Evolutionary conservation across 1,284 basidiomycete genomes (phyloP).

Genomic region (Leucoagaricus sp.): DNA sequence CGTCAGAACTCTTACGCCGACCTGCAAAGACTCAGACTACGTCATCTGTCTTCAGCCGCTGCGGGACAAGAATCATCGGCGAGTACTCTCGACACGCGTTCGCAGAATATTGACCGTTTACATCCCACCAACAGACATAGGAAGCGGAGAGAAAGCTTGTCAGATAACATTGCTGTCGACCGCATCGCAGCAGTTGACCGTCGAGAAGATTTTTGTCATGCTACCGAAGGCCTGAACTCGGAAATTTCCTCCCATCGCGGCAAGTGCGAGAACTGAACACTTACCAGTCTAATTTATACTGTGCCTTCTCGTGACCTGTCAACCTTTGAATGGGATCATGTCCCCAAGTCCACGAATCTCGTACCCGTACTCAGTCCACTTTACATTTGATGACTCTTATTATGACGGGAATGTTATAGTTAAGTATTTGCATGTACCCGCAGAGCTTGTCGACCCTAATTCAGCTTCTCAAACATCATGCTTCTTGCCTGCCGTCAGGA

Average conservation of each 20-base stretch:
- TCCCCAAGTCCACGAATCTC: too few species aligned
- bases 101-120: constrained; percentile 7
- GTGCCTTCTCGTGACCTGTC: neutral
- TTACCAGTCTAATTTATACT: neutral
- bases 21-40: constrained; percentile 64
- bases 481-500: constrained; percentile 68
- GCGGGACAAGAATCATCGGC: constrained; percentile 10
- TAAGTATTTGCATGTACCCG: neutral
- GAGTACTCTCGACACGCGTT: constrained; percentile 18
- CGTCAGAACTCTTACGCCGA: constrained; percentile 78
- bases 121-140: constrained; percentile 40
- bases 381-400: too few species aligned
- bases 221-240: constrained; percentile 65
- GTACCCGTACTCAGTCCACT: too few species aligned
- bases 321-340: too few species aligned
- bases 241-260: constrained; percentile 48
- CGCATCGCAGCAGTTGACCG: constrained; percentile 58
- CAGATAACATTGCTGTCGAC: constrained; percentile 61
- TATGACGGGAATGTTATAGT: too few species aligned
- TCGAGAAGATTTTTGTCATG: constrained; percentile 48
- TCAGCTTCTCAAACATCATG: neutral
- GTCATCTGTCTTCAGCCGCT: constrained; percentile 23
- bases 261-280: constrained; percentile 19
- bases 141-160: constrained; percentile 60
- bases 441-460: neutral